A percentile compares a stretch with the other conserved stretches of the same genome.
These are phyloP conservation scores for Gastrolobium bilobum DNA, from an alignment of 306 rosid genomes.

Conservation along the genomic window DNA sequence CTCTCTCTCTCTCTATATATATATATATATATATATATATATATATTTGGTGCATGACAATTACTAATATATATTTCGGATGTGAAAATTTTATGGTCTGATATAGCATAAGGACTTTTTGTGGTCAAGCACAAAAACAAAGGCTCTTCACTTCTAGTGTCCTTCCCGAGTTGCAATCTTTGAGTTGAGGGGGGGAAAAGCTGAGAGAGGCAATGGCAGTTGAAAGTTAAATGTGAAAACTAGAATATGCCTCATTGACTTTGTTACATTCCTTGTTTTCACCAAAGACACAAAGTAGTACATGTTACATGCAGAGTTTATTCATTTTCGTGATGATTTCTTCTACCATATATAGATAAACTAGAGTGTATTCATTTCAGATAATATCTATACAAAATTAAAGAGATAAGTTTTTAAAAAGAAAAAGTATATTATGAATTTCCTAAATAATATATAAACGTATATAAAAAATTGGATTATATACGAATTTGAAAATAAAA, in stretches of 20 bases:
- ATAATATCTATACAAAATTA: background rate
- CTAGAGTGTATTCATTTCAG: background rate
- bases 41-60: slow-evolving; percentile 22
- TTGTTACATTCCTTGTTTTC: slow-evolving; percentile 41
- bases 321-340: slow-evolving; percentile 11
- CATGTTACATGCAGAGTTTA: slow-evolving; percentile 10
- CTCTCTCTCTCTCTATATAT: too few species aligned
- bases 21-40: background rate
- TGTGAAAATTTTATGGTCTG: slow-evolving; percentile 17
- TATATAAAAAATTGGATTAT: background rate
- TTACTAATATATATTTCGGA: background rate
- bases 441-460: background rate
- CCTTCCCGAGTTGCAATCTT: slow-evolving; percentile 10
- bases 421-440: background rate
- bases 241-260: slow-evolving; percentile 14
- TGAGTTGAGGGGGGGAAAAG: too few species aligned
- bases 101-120: slow-evolving; percentile 23
- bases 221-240: slow-evolving; percentile 23
- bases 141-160: slow-evolving; percentile 37
- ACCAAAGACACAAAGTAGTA: slow-evolving; percentile 44
- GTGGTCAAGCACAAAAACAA: slow-evolving; percentile 43
- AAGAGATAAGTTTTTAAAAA: background rate
- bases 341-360: background rate
- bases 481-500: background rate
- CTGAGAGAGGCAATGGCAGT: background rate